Evolutionary conservation across 257 asterid genomes (phyloP).

Genomic region (Voacanga thouarsii): DNA sequence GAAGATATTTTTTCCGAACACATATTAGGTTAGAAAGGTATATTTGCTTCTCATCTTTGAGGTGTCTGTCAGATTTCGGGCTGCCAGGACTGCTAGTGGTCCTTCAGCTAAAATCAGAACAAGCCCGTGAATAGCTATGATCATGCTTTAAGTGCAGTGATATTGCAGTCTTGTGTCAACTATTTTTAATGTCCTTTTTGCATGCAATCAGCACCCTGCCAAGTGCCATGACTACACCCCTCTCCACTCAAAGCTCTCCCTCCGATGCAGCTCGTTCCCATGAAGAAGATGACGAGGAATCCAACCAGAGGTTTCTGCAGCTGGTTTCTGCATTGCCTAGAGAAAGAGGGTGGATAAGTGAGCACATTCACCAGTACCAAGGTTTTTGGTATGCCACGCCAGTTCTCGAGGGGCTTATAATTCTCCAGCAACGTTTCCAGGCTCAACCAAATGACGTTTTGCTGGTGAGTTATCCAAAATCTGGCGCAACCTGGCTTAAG

Average conservation of each 20-base stretch:
- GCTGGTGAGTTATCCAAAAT: conserved; percentile 28
- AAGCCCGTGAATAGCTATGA: too few relatives aligned
- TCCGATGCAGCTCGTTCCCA: neutral
- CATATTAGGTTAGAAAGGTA: neutral
- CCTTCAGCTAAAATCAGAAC: neutral
- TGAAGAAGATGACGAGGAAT: neutral
- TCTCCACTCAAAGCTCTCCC: neutral
- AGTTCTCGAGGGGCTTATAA: conserved; percentile 21
- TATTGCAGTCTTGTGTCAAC: neutral
- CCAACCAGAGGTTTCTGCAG: neutral
- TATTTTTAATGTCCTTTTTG: neutral
- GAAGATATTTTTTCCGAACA: too few relatives aligned
- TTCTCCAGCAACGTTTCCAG: conserved; percentile 25
- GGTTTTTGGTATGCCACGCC: conserved; percentile 28
- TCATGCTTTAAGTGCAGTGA: too few relatives aligned
- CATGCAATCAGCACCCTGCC: neutral
- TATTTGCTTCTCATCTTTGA: neutral
- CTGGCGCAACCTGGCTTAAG: conserved; percentile 35
- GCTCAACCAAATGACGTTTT: conserved; percentile 19
- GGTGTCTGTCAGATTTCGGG: neutral
- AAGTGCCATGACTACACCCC: conserved; percentile 10
- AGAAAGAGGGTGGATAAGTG: conserved; percentile 31
- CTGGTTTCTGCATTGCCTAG: conserved; percentile 24
- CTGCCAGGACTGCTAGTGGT: neutral
- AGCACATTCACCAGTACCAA: conserved; percentile 19